These are phyloP conservation scores for Coffea humblotiana DNA, from an alignment of 305 asterid genomes.

Conservation along the genomic window DNA sequence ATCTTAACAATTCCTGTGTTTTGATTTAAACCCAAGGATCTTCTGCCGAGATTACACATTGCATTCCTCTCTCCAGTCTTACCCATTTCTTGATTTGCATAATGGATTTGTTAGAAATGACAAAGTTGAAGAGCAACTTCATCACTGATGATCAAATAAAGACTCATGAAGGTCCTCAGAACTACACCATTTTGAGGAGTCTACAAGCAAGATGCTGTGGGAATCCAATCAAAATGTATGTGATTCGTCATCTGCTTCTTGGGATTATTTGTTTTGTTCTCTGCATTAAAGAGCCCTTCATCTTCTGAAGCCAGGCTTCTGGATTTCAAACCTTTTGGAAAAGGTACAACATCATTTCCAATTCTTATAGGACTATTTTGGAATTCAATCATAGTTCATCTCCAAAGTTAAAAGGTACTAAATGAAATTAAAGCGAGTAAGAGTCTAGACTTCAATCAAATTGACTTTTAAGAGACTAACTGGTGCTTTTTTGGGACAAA, in stretches of 20 bases:
- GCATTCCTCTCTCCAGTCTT: no score
- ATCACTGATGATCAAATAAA: constrained; percentile 15
- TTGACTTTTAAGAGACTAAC: no score
- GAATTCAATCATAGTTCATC: no score
- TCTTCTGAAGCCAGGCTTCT: constrained; percentile 32
- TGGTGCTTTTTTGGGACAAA: no score
- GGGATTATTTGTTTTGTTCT: constrained; percentile 55
- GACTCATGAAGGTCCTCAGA: constrained; percentile 20
- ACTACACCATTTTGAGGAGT: constrained; percentile 19
- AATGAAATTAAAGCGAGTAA: no score
- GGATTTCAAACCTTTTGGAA: constrained; percentile 37
- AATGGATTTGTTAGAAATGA: constrained; percentile 30
- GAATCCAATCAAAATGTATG: constrained; percentile 43
- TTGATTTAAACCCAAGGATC: background rate
- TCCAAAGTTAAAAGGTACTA: no score
- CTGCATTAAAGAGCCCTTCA: constrained; percentile 42
- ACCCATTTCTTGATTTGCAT: no score
- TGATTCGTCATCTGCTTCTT: constrained; percentile 36
- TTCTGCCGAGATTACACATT: no score
- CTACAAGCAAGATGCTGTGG: constrained; percentile 33
- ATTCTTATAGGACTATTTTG: no score
- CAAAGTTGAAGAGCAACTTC: constrained; percentile 30
- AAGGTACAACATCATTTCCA: constrained; percentile 20
- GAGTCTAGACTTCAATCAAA: no score
- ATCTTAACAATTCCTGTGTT: background rate